Conservation (phyloP, 148 eudicot species). For the Chenopodium formosanum region DNA sequence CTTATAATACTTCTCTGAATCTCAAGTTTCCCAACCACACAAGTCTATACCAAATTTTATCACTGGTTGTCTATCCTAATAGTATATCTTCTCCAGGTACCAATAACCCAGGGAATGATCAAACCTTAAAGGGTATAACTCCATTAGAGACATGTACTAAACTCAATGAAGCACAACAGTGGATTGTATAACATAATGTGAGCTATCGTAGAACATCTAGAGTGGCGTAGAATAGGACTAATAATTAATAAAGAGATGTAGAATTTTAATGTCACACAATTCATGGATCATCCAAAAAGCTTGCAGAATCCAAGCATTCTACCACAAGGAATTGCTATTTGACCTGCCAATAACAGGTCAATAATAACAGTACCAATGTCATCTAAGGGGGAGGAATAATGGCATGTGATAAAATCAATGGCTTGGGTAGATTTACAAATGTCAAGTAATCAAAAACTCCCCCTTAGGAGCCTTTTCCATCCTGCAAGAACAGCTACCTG, state of each 20-base stretch:
- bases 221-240: neutral
- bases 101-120: neutral
- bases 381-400: too few relatives aligned
- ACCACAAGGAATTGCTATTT: slow-evolving; percentile 14
- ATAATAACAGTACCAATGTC: slow-evolving; percentile 20
- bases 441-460: neutral
- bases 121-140: neutral
- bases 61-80: neutral
- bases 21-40: neutral
- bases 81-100: neutral
- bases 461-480: neutral
- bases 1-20: neutral
- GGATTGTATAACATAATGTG: neutral
- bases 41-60: neutral
- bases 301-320: slow-evolving; percentile 29
- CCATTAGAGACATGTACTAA: neutral
- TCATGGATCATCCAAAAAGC: slow-evolving; percentile 27
- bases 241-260: neutral
- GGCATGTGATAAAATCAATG: slow-evolving; percentile 4
- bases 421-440: neutral
- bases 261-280: neutral
- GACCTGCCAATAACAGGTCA: slow-evolving; percentile 38
- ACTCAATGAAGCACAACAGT: neutral
- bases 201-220: neutral
- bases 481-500: slow-evolving; percentile 25